Conservation (phyloP, 1,139 yeast species). For the Protomyces inouyei region DNA sequence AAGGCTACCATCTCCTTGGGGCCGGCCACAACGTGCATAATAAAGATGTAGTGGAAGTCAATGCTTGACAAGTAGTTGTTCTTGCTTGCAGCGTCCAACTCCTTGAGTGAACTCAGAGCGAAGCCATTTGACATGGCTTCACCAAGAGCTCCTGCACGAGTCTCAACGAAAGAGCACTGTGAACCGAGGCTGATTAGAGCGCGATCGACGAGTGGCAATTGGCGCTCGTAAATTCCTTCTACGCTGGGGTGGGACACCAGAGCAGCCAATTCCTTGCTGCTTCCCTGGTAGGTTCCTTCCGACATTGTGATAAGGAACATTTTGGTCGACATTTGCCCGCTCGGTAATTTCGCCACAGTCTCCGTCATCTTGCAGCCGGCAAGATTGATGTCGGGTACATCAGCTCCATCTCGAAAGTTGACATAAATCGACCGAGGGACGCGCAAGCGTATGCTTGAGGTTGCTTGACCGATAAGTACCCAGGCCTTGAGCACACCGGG, state of each 20-base stretch:
- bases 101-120: slow-evolving; percentile 50
- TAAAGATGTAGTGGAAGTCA: slow-evolving; percentile 57
- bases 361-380: slow-evolving; percentile 56
- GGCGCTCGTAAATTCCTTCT: slow-evolving; percentile 71
- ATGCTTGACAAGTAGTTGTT: slow-evolving; percentile 53
- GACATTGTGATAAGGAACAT: slow-evolving; percentile 65
- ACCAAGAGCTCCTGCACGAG: slow-evolving; percentile 77
- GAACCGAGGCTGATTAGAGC: slow-evolving; percentile 76
- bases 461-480: slow-evolving; percentile 62
- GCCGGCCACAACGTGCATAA: slow-evolving; percentile 68
- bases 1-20: slow-evolving; percentile 71
- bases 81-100: slow-evolving; percentile 41
- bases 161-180: slow-evolving; percentile 61
- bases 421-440: slow-evolving; percentile 71
- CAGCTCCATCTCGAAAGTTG: slow-evolving; percentile 51
- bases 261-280: slow-evolving; percentile 56
- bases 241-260: slow-evolving; percentile 60
- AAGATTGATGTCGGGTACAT: slow-evolving; percentile 40
- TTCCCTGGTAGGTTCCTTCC: slow-evolving; percentile 56
- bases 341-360: slow-evolving; percentile 61
- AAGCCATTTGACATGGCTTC: slow-evolving; percentile 83
- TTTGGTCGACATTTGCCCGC: slow-evolving; percentile 56
- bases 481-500: slow-evolving; percentile 76
- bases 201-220: slow-evolving; percentile 62
- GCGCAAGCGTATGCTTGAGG: slow-evolving; percentile 67